Evolutionary conservation across 2,329 filamentous ascomycete species (phyloP).

Genomic region (Rhynchosporium graminicola): DNA sequence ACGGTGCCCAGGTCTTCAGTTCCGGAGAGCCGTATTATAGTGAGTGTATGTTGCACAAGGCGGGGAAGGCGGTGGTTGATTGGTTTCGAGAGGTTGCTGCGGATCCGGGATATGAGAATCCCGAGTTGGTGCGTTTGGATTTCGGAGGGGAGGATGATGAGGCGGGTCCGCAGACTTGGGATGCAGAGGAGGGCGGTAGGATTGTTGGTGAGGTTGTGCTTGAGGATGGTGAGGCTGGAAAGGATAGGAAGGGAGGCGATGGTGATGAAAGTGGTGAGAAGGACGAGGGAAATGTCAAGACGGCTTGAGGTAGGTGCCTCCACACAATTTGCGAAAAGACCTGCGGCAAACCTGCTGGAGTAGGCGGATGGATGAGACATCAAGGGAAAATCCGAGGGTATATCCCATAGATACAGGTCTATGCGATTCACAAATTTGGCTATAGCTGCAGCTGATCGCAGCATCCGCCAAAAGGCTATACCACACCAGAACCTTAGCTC

Average conservation of each 20-base stretch:
- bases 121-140: constrained; percentile 30
- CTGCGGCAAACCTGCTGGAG: not conserved
- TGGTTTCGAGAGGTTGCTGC: constrained; percentile 62
- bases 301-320: not conserved
- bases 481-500: too few species aligned
- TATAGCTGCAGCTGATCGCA: too few species aligned
- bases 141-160: constrained; percentile 12
- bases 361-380: not conserved
- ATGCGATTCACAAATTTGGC: not conserved
- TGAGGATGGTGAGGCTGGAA: not conserved
- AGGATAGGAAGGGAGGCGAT: not conserved
- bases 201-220: not conserved
- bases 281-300: constrained; percentile 5
- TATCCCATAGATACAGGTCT: not conserved
- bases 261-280: not conserved
- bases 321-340: not conserved
- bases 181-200: not conserved
- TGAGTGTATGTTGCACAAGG: constrained; percentile 63
- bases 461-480: too few species aligned
- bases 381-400: not conserved
- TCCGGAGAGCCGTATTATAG: constrained; percentile 59
- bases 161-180: constrained; percentile 5
- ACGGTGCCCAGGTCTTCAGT: constrained; percentile 70
- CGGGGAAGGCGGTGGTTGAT: constrained; percentile 54
- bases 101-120: constrained; percentile 45